Evolutionary conservation across 192 early-diverging fungal species (phyloP), one percentile per base, ranked within the genome.

Genomic region (Backusella parvicylindrica): DNA sequence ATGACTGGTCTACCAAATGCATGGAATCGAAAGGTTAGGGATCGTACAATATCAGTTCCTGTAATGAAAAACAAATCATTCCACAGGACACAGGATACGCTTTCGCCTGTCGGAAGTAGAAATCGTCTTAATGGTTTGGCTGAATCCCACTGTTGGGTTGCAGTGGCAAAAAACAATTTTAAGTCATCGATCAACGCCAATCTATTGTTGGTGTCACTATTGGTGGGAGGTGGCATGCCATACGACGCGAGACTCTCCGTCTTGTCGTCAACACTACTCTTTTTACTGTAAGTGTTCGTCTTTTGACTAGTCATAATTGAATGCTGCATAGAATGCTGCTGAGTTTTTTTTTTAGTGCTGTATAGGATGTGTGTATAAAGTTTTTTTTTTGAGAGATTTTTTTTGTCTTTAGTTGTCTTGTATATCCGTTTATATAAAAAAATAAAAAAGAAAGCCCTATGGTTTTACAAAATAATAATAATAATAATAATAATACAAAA

Each of bases 11-110:
- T 86, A 41, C 92, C 91, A 82, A 98, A 94, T 47, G 89, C 92
- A 70, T 96, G 90, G 77, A 99, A 98, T 28, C 98, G 93, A 77
- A 93, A 96, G 43, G 93, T 89, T 1, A 99, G 88, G 0, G 92
- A 91, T 31, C 95, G 87, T 32, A 98, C 94, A 77, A 99, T 98
- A 81, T 99, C 98, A 2, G 97, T 98, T 15, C 96, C 96, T 1
- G 98, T 98, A 49, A 99, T 96, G 82, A 97, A 92, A 77, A 94
- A 98, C 26, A 92, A 89, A 75, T 93, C 88, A 81, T 97, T 95
- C 95, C 95, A 98, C 28, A 95, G 84, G 15, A 98, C 91, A 83
- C 98, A 99, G 3, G 96, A 95, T 73, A 99, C 89, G 64, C 80
- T 83, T 80, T 99, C 97, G 68, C 94, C 95, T 71, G 93, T 94